Conservation (phyloP, 148 eudicot genomes). For the Persicaria tinctoria region DNA sequence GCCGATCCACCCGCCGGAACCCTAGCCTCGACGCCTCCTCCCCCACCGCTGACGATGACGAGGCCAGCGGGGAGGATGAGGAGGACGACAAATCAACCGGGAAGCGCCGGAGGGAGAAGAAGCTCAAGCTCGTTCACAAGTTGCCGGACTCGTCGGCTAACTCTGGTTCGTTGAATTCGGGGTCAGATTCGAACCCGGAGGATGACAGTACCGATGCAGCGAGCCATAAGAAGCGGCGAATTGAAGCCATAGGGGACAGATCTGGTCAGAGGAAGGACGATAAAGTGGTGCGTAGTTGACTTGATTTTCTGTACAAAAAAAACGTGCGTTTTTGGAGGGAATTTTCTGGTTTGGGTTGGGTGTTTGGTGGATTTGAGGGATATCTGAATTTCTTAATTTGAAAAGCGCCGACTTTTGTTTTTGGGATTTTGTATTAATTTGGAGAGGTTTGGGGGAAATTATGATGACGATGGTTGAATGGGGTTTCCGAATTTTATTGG, state of each 20-base stretch:
- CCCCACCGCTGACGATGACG: not conserved
- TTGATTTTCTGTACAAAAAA: not conserved
- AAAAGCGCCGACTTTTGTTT: slow-evolving; percentile 11
- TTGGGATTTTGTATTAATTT: slow-evolving; percentile 1
- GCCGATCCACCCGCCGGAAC: slow-evolving; percentile 47
- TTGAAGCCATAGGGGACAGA: slow-evolving; percentile 31
- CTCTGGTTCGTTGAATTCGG: slow-evolving; percentile 16
- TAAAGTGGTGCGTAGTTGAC: slow-evolving; percentile 15
- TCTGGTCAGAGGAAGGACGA: slow-evolving; percentile 20
- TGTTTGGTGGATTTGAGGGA: not conserved
- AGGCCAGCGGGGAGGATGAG: slow-evolving; percentile 5
- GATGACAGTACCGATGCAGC: slow-evolving; percentile 15
- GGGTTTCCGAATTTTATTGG: slow-evolving; percentile 14
- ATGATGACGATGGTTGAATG: slow-evolving; percentile 1
- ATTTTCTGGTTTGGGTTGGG: slow-evolving; percentile 6
- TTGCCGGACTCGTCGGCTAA: slow-evolving; percentile 20
- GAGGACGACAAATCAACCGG: slow-evolving; percentile 9
- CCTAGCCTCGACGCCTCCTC: slow-evolving; percentile 25
- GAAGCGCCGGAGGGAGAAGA: slow-evolving; percentile 17
- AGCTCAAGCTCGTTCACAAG: slow-evolving; percentile 23
- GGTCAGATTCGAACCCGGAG: slow-evolving; percentile 19
- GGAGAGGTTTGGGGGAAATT: not conserved
- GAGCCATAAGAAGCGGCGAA: slow-evolving; percentile 26
- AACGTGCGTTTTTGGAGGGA: slow-evolving; percentile 2
- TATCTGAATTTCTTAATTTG: not conserved